A percentile compares a stretch with the other conserved stretches of the same genome.
Evolutionary conservation across 345 rosid species (phyloP).

Genomic region (Boechera divaricarpa): DNA sequence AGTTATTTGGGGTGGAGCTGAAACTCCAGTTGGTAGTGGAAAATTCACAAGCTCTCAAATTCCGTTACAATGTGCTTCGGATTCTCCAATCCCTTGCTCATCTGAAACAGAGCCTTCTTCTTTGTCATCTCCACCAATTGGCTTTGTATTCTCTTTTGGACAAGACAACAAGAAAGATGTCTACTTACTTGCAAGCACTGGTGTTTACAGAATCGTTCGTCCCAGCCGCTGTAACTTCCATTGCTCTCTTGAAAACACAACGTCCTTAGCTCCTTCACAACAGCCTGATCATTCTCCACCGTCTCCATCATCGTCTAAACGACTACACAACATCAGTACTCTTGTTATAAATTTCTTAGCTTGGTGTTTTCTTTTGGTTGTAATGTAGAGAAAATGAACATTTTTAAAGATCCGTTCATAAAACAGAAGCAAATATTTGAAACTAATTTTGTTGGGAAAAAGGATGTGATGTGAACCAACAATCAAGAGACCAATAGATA

Average conservation of each 20-base stretch:
- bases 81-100: conserved; percentile 70
- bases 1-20: conserved; percentile 51
- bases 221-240: conserved; percentile 82
- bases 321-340: neutral
- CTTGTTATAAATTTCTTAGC: conserved; percentile 11
- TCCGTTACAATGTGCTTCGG: conserved; percentile 65
- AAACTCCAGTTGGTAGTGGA: conserved; percentile 65
- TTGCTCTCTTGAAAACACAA: conserved; percentile 70
- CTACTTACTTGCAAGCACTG: conserved; percentile 62
- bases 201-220: conserved; percentile 76
- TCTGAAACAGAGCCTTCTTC: conserved; percentile 48
- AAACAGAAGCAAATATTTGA: too few species aligned
- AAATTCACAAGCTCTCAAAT: conserved; percentile 61
- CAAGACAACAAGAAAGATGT: conserved; percentile 79
- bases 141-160: conserved; percentile 79
- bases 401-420: too few species aligned
- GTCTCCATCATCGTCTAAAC: conserved; percentile 42
- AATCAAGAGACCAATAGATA: too few species aligned
- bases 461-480: too few species aligned
- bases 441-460: too few species aligned
- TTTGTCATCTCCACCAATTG: conserved; percentile 57
- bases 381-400: neutral
- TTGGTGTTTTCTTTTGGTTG: conserved; percentile 27
- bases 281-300: conserved; percentile 53
- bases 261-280: conserved; percentile 41